These are phyloP conservation scores for Fusarium kyushuense DNA, from an alignment of 2,329 filamentous ascomycete genomes.

Conservation along the genomic window DNA sequence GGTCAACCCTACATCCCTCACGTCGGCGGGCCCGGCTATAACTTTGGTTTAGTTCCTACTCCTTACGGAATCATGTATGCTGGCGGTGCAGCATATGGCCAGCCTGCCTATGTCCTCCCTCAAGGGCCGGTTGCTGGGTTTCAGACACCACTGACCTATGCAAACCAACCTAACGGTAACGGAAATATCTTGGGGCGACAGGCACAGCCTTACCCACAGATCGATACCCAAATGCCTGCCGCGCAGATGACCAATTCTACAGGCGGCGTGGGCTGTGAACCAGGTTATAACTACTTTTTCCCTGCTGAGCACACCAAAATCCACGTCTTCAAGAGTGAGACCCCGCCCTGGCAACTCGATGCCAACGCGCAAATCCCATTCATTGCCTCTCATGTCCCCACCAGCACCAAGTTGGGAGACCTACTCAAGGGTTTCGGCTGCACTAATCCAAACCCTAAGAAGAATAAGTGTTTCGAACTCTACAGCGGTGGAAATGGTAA, in stretches of 20 bases:
- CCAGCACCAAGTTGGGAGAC: slow-evolving; percentile 64
- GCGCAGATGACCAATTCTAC: slow-evolving; percentile 68
- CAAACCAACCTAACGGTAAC: slow-evolving; percentile 56
- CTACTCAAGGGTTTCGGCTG: slow-evolving; percentile 71
- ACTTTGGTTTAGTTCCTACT: slow-evolving; percentile 46
- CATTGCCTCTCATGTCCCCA: slow-evolving; percentile 65
- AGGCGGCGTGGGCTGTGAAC: slow-evolving; percentile 69
- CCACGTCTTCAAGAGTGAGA: slow-evolving; percentile 66
- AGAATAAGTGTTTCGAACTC: slow-evolving; percentile 70
- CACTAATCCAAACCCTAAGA: slow-evolving; percentile 60
- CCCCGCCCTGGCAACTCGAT: slow-evolving; percentile 66
- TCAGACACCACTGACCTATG: slow-evolving; percentile 45
- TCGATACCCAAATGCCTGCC: slow-evolving; percentile 62
- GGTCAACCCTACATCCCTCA: slow-evolving; percentile 57
- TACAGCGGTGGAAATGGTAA: slow-evolving; percentile 65
- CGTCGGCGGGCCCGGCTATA: slow-evolving; percentile 53
- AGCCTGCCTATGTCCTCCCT: slow-evolving; percentile 17
- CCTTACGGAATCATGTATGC: slow-evolving; percentile 47
- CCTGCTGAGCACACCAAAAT: slow-evolving; percentile 68
- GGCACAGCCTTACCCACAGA: slow-evolving; percentile 57
- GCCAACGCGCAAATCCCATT: slow-evolving; percentile 59
- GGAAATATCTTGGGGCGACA: slow-evolving; percentile 53
- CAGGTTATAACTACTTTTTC: slow-evolving; percentile 74
- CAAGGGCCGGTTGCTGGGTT: slow-evolving; percentile 42
- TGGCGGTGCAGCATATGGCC: slow-evolving; percentile 20